Base-by-base conservation (phyloP, 148 eudicot species). In the Rhododendron simsii region DNA sequence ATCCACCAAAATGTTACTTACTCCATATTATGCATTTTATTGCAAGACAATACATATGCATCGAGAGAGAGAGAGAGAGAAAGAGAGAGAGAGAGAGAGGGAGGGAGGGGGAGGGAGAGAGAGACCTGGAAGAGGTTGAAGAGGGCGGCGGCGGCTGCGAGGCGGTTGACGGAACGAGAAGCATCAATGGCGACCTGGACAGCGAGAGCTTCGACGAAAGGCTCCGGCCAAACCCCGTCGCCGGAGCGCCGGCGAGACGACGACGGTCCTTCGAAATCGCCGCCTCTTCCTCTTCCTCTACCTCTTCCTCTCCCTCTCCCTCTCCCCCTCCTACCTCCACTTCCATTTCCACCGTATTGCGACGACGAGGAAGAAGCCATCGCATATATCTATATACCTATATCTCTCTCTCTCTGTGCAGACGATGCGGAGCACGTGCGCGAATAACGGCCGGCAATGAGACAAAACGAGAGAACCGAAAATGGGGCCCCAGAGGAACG, bases 171-270 rank as follows among this genome's bases (percentile, higher is more conserved):
- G 26, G 93, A 85, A 78, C 59, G 83, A 82, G 93, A 85, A 83
- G 94, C 92, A 37, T 92, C 92, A 82, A 88, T n/a, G 63, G 99
- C 99, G 4, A 94, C 90, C 80, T 90, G 93, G 14, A 88, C 44
- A 35, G 95, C 94, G 11, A 96, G 91, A 8, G 95, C 95, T 86
- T 96, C 99, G 2, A 96, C 84, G 73, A 96, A 93, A 0, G 97
- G 98, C 88, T 94, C 99, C 18, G 99, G 99, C 99, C 98, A 96
- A 5, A 95, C 95, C 6, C 86, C 91, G 28, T 91, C 83, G 48
- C 88, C 87, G 30, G 80, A 85, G 15, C 91, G 86, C 5, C 73
- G 53, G 15, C 90, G 82, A 21, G 91, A 84, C 5, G 94, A 90
- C 2, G 94, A 88, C n/a, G 93, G 91, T 0, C 88, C 91, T 80